Conservation (phyloP, 73 alveolate species). For the Durusdinium trenchii region DNA sequence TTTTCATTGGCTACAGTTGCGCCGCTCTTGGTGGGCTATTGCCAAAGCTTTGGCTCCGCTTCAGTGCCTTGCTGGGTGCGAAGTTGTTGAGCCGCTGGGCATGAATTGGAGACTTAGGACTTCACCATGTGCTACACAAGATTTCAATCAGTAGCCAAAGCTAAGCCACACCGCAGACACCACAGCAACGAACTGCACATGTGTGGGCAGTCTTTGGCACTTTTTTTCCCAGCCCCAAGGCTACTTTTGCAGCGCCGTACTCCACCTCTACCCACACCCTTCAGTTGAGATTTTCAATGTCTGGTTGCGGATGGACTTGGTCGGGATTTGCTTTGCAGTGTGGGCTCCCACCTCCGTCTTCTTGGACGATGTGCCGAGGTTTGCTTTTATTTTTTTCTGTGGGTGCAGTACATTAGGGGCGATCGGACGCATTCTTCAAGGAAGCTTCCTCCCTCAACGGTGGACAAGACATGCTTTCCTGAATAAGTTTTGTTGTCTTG, state of each 20-base stretch:
- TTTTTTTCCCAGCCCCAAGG: constrained; percentile 32
- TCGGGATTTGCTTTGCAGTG: constrained; percentile 78
- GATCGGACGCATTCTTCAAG: too few relatives aligned
- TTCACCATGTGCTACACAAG: background rate
- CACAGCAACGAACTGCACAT: constrained; percentile 62
- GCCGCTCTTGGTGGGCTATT: constrained; percentile 20
- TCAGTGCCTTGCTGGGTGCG: constrained; percentile 71
- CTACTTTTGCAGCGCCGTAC: constrained; percentile 75
- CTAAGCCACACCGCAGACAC: background rate
- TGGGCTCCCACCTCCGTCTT: constrained; percentile 94
- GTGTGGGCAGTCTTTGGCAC: constrained; percentile 30
- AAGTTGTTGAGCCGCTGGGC: constrained; percentile 58
- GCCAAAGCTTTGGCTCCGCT: constrained; percentile 59
- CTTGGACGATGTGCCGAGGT: constrained; percentile 34
- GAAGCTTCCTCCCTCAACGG: too few relatives aligned
- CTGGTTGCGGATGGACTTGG: constrained; percentile 85
- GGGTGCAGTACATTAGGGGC: too few relatives aligned
- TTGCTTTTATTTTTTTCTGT: background rate
- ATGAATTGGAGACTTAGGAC: background rate
- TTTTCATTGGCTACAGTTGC: background rate
- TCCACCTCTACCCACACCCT: constrained; percentile 79
- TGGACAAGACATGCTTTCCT: too few relatives aligned
- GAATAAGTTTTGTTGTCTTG: too few relatives aligned
- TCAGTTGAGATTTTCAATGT: constrained; percentile 43
- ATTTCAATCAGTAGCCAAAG: background rate